These are phyloP conservation scores for Mucor racemosus DNA, from an alignment of 371 early-diverging fungal species.

Conservation along the genomic window DNA sequence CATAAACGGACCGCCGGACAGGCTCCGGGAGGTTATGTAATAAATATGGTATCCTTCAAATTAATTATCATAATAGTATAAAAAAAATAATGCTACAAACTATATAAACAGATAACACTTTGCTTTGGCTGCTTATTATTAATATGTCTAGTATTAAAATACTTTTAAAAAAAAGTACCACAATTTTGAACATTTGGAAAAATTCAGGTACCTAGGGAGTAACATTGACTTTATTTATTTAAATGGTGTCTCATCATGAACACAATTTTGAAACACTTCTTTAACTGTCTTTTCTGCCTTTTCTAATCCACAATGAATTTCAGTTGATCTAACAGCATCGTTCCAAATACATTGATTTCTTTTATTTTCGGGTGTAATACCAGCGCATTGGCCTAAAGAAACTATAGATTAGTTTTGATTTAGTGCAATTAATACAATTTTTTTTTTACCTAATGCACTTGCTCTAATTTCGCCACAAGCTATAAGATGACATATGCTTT, in stretches of 20 bases:
- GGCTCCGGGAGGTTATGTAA: too few species aligned
- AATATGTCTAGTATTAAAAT: too few species aligned
- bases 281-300: constrained; percentile 32
- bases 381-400: constrained; percentile 43
- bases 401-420: not conserved
- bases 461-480: constrained; percentile 58
- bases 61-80: too few species aligned
- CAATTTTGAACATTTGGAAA: too few species aligned
- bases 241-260: constrained; percentile 47
- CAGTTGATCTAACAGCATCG: constrained; percentile 50
- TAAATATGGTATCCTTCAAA: too few species aligned
- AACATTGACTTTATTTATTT: constrained; percentile 3
- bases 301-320: constrained; percentile 37
- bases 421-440: not conserved
- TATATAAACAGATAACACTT: too few species aligned
- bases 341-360: constrained; percentile 38
- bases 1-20: too few species aligned
- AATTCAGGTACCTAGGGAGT: too few species aligned
- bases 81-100: too few species aligned
- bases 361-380: constrained; percentile 26
- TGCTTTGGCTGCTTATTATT: too few species aligned
- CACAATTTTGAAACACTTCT: constrained; percentile 46
- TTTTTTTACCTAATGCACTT: constrained; percentile 37
- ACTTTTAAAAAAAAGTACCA: too few species aligned
- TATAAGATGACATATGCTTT: constrained; percentile 44